phyloP scores from a whole-genome alignment of 2,329 filamentous ascomycete genomes.

The Cyanodermella asteris region DNA sequence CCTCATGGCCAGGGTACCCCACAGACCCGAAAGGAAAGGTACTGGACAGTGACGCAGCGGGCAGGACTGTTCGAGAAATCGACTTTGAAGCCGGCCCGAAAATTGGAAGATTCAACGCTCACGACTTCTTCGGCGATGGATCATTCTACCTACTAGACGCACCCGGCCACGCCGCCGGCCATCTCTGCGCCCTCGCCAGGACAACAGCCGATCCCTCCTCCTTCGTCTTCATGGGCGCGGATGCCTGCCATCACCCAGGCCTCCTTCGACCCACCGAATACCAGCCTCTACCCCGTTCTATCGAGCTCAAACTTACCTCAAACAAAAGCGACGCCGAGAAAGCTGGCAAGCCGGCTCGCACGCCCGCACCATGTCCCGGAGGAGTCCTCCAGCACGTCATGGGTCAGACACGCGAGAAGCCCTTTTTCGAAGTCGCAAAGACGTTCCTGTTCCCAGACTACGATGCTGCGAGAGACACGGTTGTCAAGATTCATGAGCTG shows the following conservation, averaged over 20 bases:
- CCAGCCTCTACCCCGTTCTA: slow-evolving; percentile 14
- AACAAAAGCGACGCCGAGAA: too few relatives aligned
- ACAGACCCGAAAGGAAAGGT: slow-evolving; percentile 17
- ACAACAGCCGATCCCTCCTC: slow-evolving; percentile 17
- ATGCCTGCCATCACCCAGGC: slow-evolving; percentile 21
- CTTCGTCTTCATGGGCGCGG: slow-evolving; percentile 22
- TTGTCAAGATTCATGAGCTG: slow-evolving; percentile 10
- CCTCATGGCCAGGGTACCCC: slow-evolving; percentile 24
- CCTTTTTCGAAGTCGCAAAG: slow-evolving; percentile 8
- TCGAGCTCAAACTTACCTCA: too few relatives aligned
- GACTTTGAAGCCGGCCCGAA: slow-evolving; percentile 9
- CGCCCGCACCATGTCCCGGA: slow-evolving; percentile 10
- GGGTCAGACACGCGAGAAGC: slow-evolving; percentile 7
- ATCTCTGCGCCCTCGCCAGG: slow-evolving; percentile 21
- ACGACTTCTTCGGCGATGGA: slow-evolving; percentile 23
- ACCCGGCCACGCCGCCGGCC: slow-evolving; percentile 20
- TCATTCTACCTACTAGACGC: slow-evolving; percentile 21
- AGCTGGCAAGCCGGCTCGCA: too few relatives aligned
- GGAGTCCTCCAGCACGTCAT: too few relatives aligned
- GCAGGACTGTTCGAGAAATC: slow-evolving; percentile 10
- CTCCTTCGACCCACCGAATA: slow-evolving; percentile 16
- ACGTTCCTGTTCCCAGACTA: slow-evolving; percentile 10
- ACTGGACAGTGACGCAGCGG: slow-evolving; percentile 19
- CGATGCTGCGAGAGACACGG: slow-evolving; percentile 7
- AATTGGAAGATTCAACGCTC: slow-evolving; percentile 18